Evolutionary conservation across 179 eudicot species (phyloP).

Genomic region (Drosera spatulata): DNA sequence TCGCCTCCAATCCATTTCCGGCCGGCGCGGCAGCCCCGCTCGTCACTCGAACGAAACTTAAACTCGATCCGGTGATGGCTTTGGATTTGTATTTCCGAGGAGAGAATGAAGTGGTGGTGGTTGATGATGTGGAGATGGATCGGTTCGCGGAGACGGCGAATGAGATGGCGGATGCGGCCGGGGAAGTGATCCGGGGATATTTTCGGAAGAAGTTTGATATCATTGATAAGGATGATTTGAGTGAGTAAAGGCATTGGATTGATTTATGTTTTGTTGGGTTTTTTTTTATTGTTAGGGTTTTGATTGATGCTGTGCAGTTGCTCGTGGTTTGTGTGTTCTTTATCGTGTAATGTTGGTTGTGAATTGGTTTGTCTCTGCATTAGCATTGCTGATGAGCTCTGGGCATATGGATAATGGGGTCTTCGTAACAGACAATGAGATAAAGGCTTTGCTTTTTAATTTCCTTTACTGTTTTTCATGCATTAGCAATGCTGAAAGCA

Average conservation of each 20-base stretch:
- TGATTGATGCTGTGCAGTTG: background rate
- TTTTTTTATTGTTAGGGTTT: background rate
- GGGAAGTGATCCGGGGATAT: conserved; percentile 62
- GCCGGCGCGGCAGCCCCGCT: background rate
- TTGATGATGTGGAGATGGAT: conserved; percentile 30
- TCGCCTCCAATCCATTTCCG: conserved; percentile 5
- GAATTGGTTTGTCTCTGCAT: too few relatives aligned
- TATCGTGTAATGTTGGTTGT: too few relatives aligned
- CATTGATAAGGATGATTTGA: conserved; percentile 58
- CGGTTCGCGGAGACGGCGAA: conserved; percentile 41
- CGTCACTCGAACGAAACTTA: conserved; percentile 10
- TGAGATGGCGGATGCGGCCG: conserved; percentile 77
- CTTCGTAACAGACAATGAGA: too few relatives aligned
- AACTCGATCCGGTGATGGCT: conserved; percentile 17
- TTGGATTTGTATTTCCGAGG: conserved; percentile 12
- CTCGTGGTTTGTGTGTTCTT: too few relatives aligned
- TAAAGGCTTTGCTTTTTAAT: too few relatives aligned
- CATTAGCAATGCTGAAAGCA: too few relatives aligned
- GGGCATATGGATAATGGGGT: too few relatives aligned
- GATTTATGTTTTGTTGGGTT: background rate
- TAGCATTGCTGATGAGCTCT: too few relatives aligned
- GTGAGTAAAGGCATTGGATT: conserved; percentile 26
- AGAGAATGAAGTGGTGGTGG: conserved; percentile 3
- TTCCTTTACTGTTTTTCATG: too few relatives aligned
- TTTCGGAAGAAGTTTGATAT: conserved; percentile 72